These are phyloP conservation scores for Paecilomyces sp. DNA, from an alignment of 2,329 filamentous ascomycete genomes.

Conservation along the genomic window DNA sequence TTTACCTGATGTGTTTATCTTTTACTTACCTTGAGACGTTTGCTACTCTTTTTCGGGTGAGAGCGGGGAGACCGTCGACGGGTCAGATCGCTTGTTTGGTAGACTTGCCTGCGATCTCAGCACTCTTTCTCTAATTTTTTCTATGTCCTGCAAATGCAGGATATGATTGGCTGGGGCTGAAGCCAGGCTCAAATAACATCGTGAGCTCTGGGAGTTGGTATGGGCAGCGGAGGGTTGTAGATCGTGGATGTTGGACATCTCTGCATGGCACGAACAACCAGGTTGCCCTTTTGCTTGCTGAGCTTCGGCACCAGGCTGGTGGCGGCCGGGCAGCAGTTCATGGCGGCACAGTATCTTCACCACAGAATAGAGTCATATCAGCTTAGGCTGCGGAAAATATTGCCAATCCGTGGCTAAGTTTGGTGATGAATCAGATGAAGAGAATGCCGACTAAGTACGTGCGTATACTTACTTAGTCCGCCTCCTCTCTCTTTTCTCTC, in stretches of 20 bases:
- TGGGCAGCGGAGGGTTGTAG: constrained; percentile 13
- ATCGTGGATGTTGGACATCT: constrained; percentile 24
- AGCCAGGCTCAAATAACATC: neutral
- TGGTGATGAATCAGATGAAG: neutral
- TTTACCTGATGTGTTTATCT: neutral
- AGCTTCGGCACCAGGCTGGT: neutral
- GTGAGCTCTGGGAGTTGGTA: neutral
- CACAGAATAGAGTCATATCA: neutral
- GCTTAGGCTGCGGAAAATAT: constrained; percentile 3
- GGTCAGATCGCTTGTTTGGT: neutral
- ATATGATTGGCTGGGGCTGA: neutral
- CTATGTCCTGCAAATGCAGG: neutral
- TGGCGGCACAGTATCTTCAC: constrained; percentile 2
- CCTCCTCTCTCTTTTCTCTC: neutral
- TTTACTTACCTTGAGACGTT: neutral
- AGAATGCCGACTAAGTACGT: neutral
- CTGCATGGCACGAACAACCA: constrained; percentile 21
- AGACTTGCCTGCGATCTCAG: neutral
- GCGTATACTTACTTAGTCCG: too few relatives aligned
- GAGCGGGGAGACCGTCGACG: neutral
- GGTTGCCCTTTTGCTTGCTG: neutral
- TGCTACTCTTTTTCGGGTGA: neutral
- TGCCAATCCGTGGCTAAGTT: neutral
- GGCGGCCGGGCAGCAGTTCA: constrained; percentile 2
- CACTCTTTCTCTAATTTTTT: neutral